Base-by-base conservation (phyloP, 768 basidiomycete genomes). In the Krasilnikovozyma curviuscula region DNA sequence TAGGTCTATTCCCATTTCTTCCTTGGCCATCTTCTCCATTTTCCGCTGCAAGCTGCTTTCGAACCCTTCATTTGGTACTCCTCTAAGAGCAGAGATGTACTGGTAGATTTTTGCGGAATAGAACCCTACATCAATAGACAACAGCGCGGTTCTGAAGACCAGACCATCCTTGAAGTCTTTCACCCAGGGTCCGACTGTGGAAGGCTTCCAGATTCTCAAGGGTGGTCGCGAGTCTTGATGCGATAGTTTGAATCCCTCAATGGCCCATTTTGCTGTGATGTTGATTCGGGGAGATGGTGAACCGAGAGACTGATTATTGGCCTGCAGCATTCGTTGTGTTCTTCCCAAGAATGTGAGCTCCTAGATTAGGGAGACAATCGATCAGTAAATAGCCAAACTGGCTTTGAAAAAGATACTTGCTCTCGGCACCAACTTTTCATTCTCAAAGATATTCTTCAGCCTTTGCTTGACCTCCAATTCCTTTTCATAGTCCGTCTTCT, bases 231-330 rank as follows among this genome's bases (percentile, higher is more conserved):
- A 25, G 5, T 7, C 40, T 12, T 12, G 41, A 33, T 33, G 6
- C 23, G 35, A 21, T 2, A 31, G 32, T 13, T 7, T 35, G 32
- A 32, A 46, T 35, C 32, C n/a, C n/a, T n/a, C n/a, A n/a, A n/a
- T n/a, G n/a, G n/a, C n/a, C n/a, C n/a, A n/a, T n/a, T 46, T 46
- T 28, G 81, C 85, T 0, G 81, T 83, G 46, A 89, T 81, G 63
- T 84, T 86, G 66, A 93, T 78, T 18, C 85, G 75, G 59, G 89
- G 88, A 0, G 85, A 81, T 0, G 85, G 85, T 3, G 81, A 81
- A 13, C 82, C 81, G 31, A 89, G 74, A 2, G 72, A 67, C 62
- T 86, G 81, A 56, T 78, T 66, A 40, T 63, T 61, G 18, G 61
- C 61, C 40, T 62, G 63, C 48, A 67, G 61, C 66, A 68, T 68